These are phyloP conservation scores for Jackrogersella minutella DNA, from an alignment of 495 filamentous ascomycete species.

Conservation along the genomic window DNA sequence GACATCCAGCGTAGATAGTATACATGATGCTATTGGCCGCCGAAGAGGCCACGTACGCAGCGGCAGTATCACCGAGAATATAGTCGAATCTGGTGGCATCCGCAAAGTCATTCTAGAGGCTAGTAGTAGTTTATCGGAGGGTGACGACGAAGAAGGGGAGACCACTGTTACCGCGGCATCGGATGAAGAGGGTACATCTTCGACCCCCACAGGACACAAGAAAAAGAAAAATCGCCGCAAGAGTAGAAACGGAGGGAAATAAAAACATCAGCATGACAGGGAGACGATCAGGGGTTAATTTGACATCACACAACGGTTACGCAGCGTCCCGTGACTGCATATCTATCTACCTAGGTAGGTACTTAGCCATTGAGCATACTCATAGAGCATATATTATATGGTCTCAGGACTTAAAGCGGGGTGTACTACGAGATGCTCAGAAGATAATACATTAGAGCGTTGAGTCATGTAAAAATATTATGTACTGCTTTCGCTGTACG, in stretches of 20 bases:
- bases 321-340: neutral
- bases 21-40: constrained; percentile 25
- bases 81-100: constrained; percentile 80
- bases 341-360: too few relatives aligned
- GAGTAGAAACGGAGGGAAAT: constrained; percentile 26
- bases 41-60: constrained; percentile 71
- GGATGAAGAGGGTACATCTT: constrained; percentile 23
- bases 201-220: constrained; percentile 12
- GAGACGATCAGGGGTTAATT: neutral
- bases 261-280: neutral
- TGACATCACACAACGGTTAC: neutral
- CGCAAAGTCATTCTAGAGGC: constrained; percentile 86
- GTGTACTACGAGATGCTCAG: neutral
- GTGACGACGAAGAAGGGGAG: constrained; percentile 39
- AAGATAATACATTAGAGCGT: neutral
- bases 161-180: constrained; percentile 5
- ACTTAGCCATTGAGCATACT: neutral
- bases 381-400: constrained; percentile 4
- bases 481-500: constrained; percentile 1
- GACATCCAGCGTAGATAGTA: constrained; percentile 27
- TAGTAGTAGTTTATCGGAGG: constrained; percentile 62
- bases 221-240: constrained; percentile 37
- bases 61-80: constrained; percentile 89
- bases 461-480: constrained; percentile 7
- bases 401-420: neutral